A percentile compares a stretch with the other conserved stretches of the same genome.
These are phyloP conservation scores for Crithidia thermophila DNA, from an alignment of 208 protist genomes.

Conservation along the genomic window DNA sequence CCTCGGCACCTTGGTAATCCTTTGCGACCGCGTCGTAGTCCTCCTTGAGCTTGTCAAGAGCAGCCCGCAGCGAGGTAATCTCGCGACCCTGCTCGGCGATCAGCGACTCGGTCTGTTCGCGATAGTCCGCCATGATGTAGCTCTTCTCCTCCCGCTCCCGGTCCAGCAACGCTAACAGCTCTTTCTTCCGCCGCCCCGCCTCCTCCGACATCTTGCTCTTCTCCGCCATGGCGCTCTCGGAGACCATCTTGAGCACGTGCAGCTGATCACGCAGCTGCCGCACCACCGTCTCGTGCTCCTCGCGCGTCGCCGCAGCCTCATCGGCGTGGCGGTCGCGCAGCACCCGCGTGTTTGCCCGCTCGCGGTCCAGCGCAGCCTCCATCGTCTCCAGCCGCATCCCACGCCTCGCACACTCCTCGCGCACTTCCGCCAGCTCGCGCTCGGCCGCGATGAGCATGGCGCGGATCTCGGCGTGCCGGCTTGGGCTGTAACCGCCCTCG, in stretches of 20 bases:
- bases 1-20: constrained; percentile 43
- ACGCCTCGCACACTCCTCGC: constrained; percentile 57
- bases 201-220: constrained; percentile 65
- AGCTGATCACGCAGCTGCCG: constrained; percentile 82
- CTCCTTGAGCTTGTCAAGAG: constrained; percentile 53
- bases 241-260: constrained; percentile 68
- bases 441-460: constrained; percentile 74
- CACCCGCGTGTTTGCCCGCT: constrained; percentile 41
- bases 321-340: constrained; percentile 49
- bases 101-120: constrained; percentile 86
- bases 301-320: constrained; percentile 43
- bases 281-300: constrained; percentile 70
- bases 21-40: constrained; percentile 47
- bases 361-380: constrained; percentile 61
- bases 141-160: constrained; percentile 85
- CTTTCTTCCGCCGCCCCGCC: constrained; percentile 59
- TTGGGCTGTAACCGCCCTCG: constrained; percentile 30
- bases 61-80: constrained; percentile 70
- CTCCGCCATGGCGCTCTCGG: constrained; percentile 77
- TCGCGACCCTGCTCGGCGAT: constrained; percentile 86
- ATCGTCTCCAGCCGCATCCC: constrained; percentile 57
- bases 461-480: constrained; percentile 58
- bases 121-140: constrained; percentile 88
- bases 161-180: constrained; percentile 77
- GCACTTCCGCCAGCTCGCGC: constrained; percentile 69